Percentiles rank a stretch among this genome's conserved stretches.
Evolutionary conservation across 2,329 filamentous ascomycete genomes (phyloP).

Genomic region (Ploettnerulaceae sp.): DNA sequence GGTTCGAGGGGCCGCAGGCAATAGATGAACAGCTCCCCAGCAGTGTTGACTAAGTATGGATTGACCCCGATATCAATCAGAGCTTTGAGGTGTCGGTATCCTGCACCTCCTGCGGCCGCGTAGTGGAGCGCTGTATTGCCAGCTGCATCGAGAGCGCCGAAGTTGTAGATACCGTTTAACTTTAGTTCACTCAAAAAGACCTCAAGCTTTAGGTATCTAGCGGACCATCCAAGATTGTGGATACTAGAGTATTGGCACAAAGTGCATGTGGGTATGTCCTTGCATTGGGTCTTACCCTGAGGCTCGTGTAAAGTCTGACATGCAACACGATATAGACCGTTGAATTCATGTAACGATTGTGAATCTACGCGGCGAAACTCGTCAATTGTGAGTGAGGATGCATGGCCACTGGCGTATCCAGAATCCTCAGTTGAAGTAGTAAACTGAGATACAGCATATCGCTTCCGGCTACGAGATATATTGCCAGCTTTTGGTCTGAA

Average conservation of each 20-base stretch:
- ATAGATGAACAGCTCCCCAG: conserved; percentile 12
- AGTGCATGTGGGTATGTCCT: conserved; percentile 13
- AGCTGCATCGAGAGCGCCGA: conserved; percentile 11
- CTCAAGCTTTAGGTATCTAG: conserved; percentile 17
- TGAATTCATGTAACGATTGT: conserved; percentile 16
- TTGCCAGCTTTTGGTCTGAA: conserved; percentile 9
- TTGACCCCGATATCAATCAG: conserved; percentile 9
- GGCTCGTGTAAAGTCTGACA: conserved; percentile 18
- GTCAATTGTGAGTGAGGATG: conserved; percentile 7
- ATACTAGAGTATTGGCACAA: conserved; percentile 17
- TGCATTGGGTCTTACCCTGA: conserved; percentile 4
- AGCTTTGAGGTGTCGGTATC: background rate
- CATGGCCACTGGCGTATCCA: conserved; percentile 15
- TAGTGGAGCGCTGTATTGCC: conserved; percentile 15
- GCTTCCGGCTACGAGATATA: conserved; percentile 4
- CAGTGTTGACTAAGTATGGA: conserved; percentile 9
- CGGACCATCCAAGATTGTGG: conserved; percentile 21
- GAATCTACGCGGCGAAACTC: conserved; percentile 3
- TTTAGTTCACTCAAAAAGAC: conserved; percentile 17
- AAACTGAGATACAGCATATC: conserved; percentile 8
- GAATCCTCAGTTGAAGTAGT: conserved; percentile 15
- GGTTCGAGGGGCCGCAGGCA: conserved; percentile 9
- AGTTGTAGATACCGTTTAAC: conserved; percentile 10
- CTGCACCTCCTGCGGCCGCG: conserved; percentile 9
- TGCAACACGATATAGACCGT: conserved; percentile 17